Percentiles rank a stretch among this genome's conserved stretches.
Evolutionary conservation across 495 filamentous ascomycete genomes (phyloP).

Genomic region (Chaetomium cochliodes): DNA sequence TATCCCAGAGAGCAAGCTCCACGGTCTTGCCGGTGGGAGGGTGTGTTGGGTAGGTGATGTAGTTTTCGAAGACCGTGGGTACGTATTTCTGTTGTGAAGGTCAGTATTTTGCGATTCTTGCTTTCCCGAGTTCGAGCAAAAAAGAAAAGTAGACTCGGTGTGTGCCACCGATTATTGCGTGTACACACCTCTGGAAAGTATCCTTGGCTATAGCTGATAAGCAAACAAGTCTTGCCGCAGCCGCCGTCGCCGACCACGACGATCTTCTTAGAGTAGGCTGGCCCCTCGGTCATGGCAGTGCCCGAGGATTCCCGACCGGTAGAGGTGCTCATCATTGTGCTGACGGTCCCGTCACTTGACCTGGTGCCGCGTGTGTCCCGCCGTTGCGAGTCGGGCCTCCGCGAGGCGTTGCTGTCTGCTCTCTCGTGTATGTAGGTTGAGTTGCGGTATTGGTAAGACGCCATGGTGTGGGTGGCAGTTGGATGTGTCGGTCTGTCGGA

Average conservation of each 20-base stretch:
- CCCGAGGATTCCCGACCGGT: slow-evolving; percentile 69
- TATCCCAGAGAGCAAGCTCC: slow-evolving; percentile 97
- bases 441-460: slow-evolving; percentile 47
- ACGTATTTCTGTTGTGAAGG: slow-evolving; percentile 87
- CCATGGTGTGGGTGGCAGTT: slow-evolving; percentile 34
- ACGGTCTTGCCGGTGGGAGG: slow-evolving; percentile 84
- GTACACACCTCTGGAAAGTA: slow-evolving; percentile 90
- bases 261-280: slow-evolving; percentile 96
- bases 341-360: slow-evolving; percentile 73
- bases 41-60: slow-evolving; percentile 94
- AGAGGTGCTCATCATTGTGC: slow-evolving; percentile 65
- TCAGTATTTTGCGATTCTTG: not conserved
- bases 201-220: slow-evolving; percentile 97
- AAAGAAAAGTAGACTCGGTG: not conserved
- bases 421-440: slow-evolving; percentile 44
- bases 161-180: not conserved
- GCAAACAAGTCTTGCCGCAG: slow-evolving; percentile 95
- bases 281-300: slow-evolving; percentile 83
- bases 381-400: slow-evolving; percentile 37
- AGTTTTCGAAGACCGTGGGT: slow-evolving; percentile 98
- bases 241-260: slow-evolving; percentile 97
- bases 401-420: slow-evolving; percentile 44
- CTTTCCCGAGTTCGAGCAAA: not conserved
- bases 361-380: slow-evolving; percentile 46
- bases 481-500: slow-evolving; percentile 17